A percentile compares a stretch with the other conserved stretches of the same genome.
These are phyloP conservation scores for Lumnitzera racemosa DNA, from an alignment of 345 rosid species.

Conservation along the genomic window DNA sequence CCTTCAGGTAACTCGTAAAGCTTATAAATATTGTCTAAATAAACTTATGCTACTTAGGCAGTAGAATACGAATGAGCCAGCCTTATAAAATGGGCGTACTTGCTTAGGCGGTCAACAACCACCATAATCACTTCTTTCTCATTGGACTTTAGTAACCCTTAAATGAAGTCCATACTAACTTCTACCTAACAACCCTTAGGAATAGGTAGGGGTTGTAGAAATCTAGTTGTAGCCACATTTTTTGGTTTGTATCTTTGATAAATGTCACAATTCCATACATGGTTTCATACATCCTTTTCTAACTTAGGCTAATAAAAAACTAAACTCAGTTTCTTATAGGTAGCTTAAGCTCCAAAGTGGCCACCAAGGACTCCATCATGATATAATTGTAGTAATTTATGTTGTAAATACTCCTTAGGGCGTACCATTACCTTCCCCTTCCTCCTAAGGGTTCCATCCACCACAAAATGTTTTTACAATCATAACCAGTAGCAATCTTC, in stretches of 20 bases:
- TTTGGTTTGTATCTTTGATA: not conserved
- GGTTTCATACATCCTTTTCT: not conserved
- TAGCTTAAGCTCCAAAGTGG: not conserved
- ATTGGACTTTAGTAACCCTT: not conserved
- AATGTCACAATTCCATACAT: not conserved
- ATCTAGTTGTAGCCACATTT: not conserved
- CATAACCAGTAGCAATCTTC: too few species aligned
- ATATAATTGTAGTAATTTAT: not conserved
- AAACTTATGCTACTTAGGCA: not conserved
- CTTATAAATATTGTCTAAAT: not conserved
- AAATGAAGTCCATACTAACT: not conserved
- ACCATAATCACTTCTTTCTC: not conserved
- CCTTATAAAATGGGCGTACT: not conserved
- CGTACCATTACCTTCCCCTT: too few species aligned
- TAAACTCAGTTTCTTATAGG: not conserved
- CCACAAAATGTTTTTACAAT: too few species aligned
- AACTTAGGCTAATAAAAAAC: too few species aligned
- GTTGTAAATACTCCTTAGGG: too few species aligned
- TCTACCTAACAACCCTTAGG: not conserved
- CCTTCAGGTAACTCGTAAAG: not conserved
- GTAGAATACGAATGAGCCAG: not conserved
- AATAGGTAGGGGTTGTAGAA: not conserved
- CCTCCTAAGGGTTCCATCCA: too few species aligned
- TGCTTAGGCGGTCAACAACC: slow-evolving; percentile 1
- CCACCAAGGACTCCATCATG: not conserved